Evolutionary conservation across 148 eudicot genomes (phyloP).

Genomic region (Rhododendron henanense): DNA sequence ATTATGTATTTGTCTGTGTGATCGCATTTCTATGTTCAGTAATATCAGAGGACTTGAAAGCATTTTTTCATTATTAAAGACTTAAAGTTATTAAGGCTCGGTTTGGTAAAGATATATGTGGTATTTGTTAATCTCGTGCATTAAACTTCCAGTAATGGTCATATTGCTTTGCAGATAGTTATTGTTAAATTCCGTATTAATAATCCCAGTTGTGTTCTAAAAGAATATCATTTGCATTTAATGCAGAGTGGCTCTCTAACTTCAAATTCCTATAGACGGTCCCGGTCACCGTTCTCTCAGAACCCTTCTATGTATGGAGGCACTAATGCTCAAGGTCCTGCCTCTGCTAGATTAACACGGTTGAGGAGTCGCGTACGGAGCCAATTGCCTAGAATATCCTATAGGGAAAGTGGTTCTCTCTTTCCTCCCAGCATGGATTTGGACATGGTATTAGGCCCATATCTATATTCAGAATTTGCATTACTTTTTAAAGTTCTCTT

Average conservation of each 20-base stretch:
- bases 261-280: slow-evolving; percentile 28
- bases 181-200: not conserved
- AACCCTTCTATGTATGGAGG: slow-evolving; percentile 37
- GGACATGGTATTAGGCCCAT: slow-evolving; percentile 59
- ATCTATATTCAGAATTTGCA: slow-evolving; percentile 1
- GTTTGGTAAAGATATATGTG: not conserved
- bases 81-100: too few species aligned
- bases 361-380: slow-evolving; percentile 49
- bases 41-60: not conserved
- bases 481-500: not conserved
- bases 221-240: not conserved
- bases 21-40: not conserved
- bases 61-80: not conserved
- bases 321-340: slow-evolving; percentile 35
- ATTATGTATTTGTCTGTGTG: not conserved
- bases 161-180: not conserved
- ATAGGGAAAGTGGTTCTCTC: slow-evolving; percentile 26
- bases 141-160: not conserved
- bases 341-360: slow-evolving; percentile 44
- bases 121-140: not conserved
- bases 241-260: slow-evolving; percentile 35
- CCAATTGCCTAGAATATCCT: slow-evolving; percentile 35
- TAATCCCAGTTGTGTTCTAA: slow-evolving; percentile 3
- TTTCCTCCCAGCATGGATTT: slow-evolving; percentile 75
- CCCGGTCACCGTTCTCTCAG: slow-evolving; percentile 34